A percentile compares a stretch with the other conserved stretches of the same genome.
These are phyloP conservation scores for Kodamaea neixiangensis DNA, from an alignment of 805 yeast genomes.

Conservation along the genomic window DNA sequence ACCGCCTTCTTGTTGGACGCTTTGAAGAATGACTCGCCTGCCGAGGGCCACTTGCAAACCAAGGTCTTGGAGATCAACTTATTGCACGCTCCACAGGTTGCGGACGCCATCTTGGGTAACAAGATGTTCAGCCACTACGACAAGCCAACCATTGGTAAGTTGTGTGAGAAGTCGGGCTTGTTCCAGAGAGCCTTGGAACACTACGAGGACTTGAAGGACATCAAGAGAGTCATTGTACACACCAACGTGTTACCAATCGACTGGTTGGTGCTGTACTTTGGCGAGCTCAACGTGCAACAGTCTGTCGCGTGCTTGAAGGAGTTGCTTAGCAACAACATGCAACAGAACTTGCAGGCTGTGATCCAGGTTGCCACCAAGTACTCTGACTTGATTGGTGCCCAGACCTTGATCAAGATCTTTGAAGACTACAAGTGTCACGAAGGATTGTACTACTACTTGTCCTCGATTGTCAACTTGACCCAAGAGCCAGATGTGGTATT, in stretches of 20 bases:
- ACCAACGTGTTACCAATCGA: slow-evolving; percentile 84
- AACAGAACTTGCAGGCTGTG: slow-evolving; percentile 87
- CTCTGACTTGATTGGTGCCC: slow-evolving; percentile 89
- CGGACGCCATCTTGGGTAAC: slow-evolving; percentile 96
- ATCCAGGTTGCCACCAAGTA: slow-evolving; percentile 97
- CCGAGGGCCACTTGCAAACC: slow-evolving; percentile 95
- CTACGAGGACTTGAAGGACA: slow-evolving; percentile 91
- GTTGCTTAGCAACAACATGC: slow-evolving; percentile 73
- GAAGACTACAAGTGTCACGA: slow-evolving; percentile 92
- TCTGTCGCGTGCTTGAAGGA: slow-evolving; percentile 84
- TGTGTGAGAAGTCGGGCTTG: slow-evolving; percentile 95
- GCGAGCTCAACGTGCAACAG: slow-evolving; percentile 93
- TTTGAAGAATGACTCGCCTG: slow-evolving; percentile 87
- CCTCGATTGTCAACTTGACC: slow-evolving; percentile 89
- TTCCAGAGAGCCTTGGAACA: slow-evolving; percentile 95
- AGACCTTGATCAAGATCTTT: slow-evolving; percentile 80
- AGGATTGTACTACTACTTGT: slow-evolving; percentile 92
- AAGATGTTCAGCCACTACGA: slow-evolving; percentile 95
- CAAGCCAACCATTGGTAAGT: slow-evolving; percentile 85
- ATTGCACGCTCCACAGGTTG: slow-evolving; percentile 97
- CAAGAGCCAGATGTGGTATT: slow-evolving; percentile 94
- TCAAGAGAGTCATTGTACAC: slow-evolving; percentile 91
- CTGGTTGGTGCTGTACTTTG: slow-evolving; percentile 91
- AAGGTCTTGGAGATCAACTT: slow-evolving; percentile 89
- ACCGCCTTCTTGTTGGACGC: slow-evolving; percentile 97